Conservation (phyloP, 495 filamentous ascomycete species). For the Xylaria curta region DNA sequence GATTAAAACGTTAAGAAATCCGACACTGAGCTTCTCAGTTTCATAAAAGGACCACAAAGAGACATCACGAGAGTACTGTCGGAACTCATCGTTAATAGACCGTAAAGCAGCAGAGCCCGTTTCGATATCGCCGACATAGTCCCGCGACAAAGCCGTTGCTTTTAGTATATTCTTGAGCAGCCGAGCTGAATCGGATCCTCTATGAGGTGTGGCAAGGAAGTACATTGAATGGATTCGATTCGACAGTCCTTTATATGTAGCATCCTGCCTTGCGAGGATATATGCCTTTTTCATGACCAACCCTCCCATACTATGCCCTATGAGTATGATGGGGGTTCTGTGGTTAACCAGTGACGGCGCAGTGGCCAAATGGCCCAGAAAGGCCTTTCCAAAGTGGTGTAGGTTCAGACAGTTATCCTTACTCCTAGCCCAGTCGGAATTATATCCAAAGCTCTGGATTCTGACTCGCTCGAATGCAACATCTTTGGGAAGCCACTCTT, state of each 20-base stretch:
- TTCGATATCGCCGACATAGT: neutral
- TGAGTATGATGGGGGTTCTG: constrained; percentile 47
- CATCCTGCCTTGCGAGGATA: constrained; percentile 38
- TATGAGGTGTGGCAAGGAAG: constrained; percentile 61
- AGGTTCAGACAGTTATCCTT: constrained; percentile 46
- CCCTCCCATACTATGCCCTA: constrained; percentile 62
- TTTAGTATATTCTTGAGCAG: constrained; percentile 39
- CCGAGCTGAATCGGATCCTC: constrained; percentile 53
- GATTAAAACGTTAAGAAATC: constrained; percentile 20
- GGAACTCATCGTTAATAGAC: constrained; percentile 40
- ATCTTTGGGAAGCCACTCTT: constrained; percentile 39
- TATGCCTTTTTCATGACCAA: constrained; percentile 58
- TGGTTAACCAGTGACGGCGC: constrained; percentile 36
- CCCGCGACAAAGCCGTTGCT: neutral
- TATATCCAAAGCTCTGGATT: constrained; percentile 41
- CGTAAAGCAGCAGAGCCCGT: neutral
- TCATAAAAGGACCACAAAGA: constrained; percentile 44
- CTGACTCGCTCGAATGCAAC: constrained; percentile 34
- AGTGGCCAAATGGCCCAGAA: constrained; percentile 49
- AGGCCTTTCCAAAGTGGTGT: constrained; percentile 50
- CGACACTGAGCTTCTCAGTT: constrained; percentile 21
- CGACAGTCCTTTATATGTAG: constrained; percentile 36
- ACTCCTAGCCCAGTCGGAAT: constrained; percentile 36
- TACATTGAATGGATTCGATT: constrained; percentile 50
- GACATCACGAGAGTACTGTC: constrained; percentile 33